Conservation (phyloP, 768 basidiomycete genomes). For the Mycena albidolilacea region DNA sequence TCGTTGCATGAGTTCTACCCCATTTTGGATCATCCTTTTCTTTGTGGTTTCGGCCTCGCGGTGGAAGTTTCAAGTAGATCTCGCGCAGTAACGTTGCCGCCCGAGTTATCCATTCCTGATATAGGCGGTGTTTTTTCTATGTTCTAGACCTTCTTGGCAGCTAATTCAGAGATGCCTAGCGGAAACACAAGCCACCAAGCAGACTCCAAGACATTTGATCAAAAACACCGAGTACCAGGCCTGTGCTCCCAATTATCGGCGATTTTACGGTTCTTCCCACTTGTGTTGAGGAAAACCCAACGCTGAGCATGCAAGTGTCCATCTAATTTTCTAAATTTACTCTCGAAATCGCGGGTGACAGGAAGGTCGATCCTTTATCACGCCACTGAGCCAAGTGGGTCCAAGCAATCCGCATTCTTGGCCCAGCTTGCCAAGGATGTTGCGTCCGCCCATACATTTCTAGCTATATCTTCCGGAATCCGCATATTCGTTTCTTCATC, state of each 20-base stretch:
- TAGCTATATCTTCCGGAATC: background rate
- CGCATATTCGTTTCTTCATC: background rate
- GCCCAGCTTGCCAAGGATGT: constrained; percentile 7
- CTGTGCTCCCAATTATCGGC: background rate
- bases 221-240: background rate
- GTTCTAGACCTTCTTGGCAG: constrained; percentile 29
- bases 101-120: background rate
- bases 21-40: too few species aligned
- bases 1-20: too few species aligned
- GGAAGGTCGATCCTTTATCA: background rate
- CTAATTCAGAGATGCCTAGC: background rate
- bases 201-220: constrained; percentile 10
- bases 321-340: background rate
- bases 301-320: background rate
- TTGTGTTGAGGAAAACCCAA: background rate
- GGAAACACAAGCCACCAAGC: background rate
- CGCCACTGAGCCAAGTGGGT: background rate
- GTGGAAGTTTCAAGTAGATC: too few species aligned
- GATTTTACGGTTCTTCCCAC: background rate
- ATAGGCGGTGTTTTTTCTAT: background rate
- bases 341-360: background rate
- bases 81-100: too few species aligned
- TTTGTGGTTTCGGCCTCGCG: too few species aligned
- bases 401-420: constrained; percentile 14
- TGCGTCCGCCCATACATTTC: constrained; percentile 1